A percentile compares a stretch with the other conserved stretches of the same genome.
Evolutionary conservation across 257 asterid genomes (phyloP).

Genomic region (Rubia yunnanensis): DNA sequence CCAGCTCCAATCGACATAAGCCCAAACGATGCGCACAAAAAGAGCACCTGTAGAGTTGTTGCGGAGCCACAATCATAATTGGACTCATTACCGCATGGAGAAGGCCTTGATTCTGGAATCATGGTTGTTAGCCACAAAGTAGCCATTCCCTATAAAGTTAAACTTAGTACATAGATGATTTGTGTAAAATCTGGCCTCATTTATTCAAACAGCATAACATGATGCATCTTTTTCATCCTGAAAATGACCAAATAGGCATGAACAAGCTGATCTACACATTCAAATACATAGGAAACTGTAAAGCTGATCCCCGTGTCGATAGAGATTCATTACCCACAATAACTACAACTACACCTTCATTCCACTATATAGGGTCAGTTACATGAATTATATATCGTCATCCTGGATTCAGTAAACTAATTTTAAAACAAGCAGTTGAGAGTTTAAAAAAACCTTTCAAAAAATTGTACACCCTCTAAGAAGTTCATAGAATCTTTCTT

Average conservation of each 20-base stretch:
- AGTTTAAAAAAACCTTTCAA: not conserved
- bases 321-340: too few relatives aligned
- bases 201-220: not conserved
- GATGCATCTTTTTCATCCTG: too few relatives aligned
- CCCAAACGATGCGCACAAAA: constrained; percentile 1
- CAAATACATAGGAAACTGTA: too few relatives aligned
- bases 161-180: not conserved
- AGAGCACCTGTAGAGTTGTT: not conserved
- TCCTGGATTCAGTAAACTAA: not conserved
- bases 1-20: not conserved
- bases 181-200: not conserved
- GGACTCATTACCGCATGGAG: not conserved
- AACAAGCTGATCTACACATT: too few relatives aligned
- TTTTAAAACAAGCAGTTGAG: not conserved
- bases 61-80: not conserved
- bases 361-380: too few relatives aligned
- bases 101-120: not conserved
- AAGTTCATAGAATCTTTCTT: too few relatives aligned
- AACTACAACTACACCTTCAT: too few relatives aligned
- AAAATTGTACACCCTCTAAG: not conserved
- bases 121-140: not conserved
- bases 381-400: too few relatives aligned
- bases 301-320: too few relatives aligned
- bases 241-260: too few relatives aligned
- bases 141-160: not conserved